Base-by-base conservation (phyloP, 2,329 filamentous ascomycete species). In the Neophaeococcomyces mojaviensis region DNA sequence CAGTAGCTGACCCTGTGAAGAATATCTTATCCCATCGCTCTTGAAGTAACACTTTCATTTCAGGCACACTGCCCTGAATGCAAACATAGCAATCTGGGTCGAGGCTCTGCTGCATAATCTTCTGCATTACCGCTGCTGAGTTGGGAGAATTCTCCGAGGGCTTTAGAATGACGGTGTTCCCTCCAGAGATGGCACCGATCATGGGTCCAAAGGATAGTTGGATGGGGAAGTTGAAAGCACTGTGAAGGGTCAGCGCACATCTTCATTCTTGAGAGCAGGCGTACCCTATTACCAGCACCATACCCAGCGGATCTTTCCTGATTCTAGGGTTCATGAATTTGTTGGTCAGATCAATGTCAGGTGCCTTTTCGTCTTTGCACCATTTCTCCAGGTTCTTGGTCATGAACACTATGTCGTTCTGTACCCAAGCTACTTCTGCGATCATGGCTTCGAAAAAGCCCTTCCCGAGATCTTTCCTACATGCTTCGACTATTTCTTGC, bases 1-100 rank as follows among this genome's bases (percentile, higher is more conserved):
- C 88, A 22, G 63, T 70, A 43, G 77, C 76, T 58, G 81, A 82
- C 45, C 92, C 92, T 1, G 92, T 98, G 71, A 95, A 98, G 72
- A 92, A 89, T 60, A 98, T 94, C 77, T 96, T 97, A 70, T 94
- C 89, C 84, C 89, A 98, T 65, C 90, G 90, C 70, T 88, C 79
- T 48, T 90, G 80, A 28, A 98, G 76, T 36, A 97, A 70, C 10
- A 81, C 81, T 37, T 85, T 87, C 3, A 85, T 88, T 72, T 95
- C 88, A 3, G 82, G 74, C 16, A 95, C 68, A 22, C 72, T 81
- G 49, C 92, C 92, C 63, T 96, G 92, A 55, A 96, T 73, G 48
- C 88, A 78, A 30, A 73, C 70, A 67, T 88, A 96, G 56, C 81
- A 82, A 13, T 79, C 77, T 1, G 80, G 78, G 62, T 97, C 92